These are phyloP conservation scores for Mrakia blollopis DNA, from an alignment of 768 basidiomycete species.

Conservation along the genomic window DNA sequence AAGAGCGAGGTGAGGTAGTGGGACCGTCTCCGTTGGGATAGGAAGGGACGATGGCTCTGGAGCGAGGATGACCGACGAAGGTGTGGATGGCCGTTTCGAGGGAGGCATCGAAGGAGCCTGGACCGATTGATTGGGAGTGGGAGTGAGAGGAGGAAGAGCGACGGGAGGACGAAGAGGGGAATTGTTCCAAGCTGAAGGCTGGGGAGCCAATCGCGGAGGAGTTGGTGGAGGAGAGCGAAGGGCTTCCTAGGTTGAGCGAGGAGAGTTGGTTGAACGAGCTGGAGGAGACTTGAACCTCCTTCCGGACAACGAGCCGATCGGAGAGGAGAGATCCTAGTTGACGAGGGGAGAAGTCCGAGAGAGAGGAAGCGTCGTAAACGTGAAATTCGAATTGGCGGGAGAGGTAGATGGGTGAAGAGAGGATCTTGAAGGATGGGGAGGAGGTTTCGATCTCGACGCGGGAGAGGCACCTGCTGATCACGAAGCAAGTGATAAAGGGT, in stretches of 20 bases:
- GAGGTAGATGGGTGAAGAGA: slow-evolving; percentile 73
- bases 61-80: slow-evolving; percentile 51
- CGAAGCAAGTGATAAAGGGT: too few relatives aligned
- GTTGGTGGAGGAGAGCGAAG: not conserved
- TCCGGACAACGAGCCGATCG: slow-evolving; percentile 63
- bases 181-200: slow-evolving; percentile 1
- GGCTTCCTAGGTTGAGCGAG: not conserved
- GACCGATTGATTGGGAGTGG: slow-evolving; percentile 12
- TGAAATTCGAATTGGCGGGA: slow-evolving; percentile 80
- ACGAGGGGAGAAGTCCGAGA: slow-evolving; percentile 63
- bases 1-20: slow-evolving; percentile 22
- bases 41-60: slow-evolving; percentile 62
- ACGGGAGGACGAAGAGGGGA: slow-evolving; percentile 20
- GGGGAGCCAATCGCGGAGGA: not conserved
- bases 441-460: slow-evolving; percentile 77
- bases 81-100: slow-evolving; percentile 67
- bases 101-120: slow-evolving; percentile 66
- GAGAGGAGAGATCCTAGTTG: slow-evolving; percentile 59
- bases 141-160: slow-evolving; percentile 42
- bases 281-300: slow-evolving; percentile 57
- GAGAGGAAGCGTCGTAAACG: slow-evolving; percentile 66
- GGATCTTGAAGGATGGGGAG: slow-evolving; percentile 55
- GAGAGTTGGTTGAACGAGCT: slow-evolving; percentile 1
- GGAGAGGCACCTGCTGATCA: slow-evolving; percentile 57
- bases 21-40: slow-evolving; percentile 61